Conservation (phyloP, 352 stramenopile genomes). For the Phytophthora fragariae region DNA sequence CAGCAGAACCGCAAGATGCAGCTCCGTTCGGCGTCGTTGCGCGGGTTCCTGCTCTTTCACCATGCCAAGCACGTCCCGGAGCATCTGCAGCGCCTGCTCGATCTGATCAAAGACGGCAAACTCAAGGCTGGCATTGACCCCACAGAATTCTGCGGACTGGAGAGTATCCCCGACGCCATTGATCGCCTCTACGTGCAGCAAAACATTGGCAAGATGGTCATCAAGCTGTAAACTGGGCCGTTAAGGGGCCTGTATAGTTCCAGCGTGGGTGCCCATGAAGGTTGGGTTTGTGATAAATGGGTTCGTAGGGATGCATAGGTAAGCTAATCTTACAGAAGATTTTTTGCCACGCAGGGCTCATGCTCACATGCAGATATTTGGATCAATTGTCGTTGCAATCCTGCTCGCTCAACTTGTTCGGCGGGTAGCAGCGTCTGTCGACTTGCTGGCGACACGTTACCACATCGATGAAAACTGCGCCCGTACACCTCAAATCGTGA, state of each 20-base stretch:
- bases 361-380: not conserved
- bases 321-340: slow-evolving; percentile 13
- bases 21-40: slow-evolving; percentile 47
- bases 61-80: slow-evolving; percentile 41
- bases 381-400: not conserved
- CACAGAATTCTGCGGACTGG: slow-evolving; percentile 55
- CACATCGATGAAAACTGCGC: slow-evolving; percentile 7
- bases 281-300: slow-evolving; percentile 2
- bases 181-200: slow-evolving; percentile 70
- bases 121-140: slow-evolving; percentile 60
- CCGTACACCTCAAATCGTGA: slow-evolving; percentile 9
- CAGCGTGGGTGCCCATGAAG: not conserved
- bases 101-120: slow-evolving; percentile 59
- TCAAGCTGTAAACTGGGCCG: slow-evolving; percentile 45
- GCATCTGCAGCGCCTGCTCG: slow-evolving; percentile 48
- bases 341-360: slow-evolving; percentile 1
- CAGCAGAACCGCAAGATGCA: slow-evolving; percentile 48
- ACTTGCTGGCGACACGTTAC: slow-evolving; percentile 22
- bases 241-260: not conserved
- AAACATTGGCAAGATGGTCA: slow-evolving; percentile 84
- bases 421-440: not conserved
- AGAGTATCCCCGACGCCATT: slow-evolving; percentile 62
- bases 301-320: not conserved
- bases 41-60: slow-evolving; percentile 54
- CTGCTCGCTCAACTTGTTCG: not conserved